Base-by-base conservation (phyloP, 768 basidiomycete species). In the Lactifluus volemus region DNA sequence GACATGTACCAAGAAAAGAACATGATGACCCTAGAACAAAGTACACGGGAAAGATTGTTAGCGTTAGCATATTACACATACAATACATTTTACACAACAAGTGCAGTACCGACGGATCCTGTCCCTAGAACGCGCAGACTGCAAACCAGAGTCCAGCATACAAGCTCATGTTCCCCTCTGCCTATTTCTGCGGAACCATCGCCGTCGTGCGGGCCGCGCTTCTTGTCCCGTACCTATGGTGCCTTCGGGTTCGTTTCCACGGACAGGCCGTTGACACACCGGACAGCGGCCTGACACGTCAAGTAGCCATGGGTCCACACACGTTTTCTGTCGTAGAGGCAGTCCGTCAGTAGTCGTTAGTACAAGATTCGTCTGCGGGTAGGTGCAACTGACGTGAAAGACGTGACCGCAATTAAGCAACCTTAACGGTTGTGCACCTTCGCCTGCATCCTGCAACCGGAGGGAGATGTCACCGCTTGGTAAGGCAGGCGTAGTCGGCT, bases 231-330 rank as follows among this genome's bases (percentile, higher is more conserved):
- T 9, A 67, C 59, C 67, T 72, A 49, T 21, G 72, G 70, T 72
- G 76, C 65, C 73, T 69, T 59, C 68, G 69, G 50, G 68, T 68
- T 61, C 77, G 68, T 15, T 72, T 73, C 81, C 68, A 59, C 86
- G 83, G 14, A 92, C 89, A 29, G 84, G 75, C 36, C 84, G 76
- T 70, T 95, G 91, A 70, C 92, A 96, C 17, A 87, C 83, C 7
- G 92, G 92, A 76, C 92, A 96, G 36, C 91, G 81, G 5, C 90
- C 92, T 32, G 89, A 91, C 14, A 92, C 85, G 62, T 88, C 85
- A 3, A 77, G 84, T 53, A 96, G 72, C 93, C 93, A 96, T 21
- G 91, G 89, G 69, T 96, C 92, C 47, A 95, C 73, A 70, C 92
- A 96, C 25, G 85, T 84, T 89, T 89, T 84, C 89, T 89, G 57